These are phyloP conservation scores for Acer yangbiense DNA, from an alignment of 345 rosid genomes.

Conservation along the genomic window DNA sequence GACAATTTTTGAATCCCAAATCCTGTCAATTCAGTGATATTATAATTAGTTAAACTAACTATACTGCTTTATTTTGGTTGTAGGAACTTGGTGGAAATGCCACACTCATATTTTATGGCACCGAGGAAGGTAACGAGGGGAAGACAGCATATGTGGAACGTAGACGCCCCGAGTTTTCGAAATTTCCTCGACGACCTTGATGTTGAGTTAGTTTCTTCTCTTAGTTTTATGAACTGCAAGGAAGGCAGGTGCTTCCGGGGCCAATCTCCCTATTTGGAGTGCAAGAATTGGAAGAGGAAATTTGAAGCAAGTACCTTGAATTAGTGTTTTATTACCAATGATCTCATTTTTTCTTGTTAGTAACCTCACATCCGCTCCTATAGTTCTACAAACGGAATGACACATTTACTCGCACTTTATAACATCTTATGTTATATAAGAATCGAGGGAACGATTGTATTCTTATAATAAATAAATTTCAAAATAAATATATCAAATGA, in stretches of 20 bases:
- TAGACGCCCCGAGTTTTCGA: conserved; percentile 79
- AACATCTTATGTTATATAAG: too few species aligned
- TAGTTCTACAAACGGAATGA: too few species aligned
- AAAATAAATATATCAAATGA: too few species aligned
- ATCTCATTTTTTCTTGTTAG: too few species aligned
- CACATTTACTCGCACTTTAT: too few species aligned
- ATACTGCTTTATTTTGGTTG: neutral
- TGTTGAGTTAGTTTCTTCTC: neutral
- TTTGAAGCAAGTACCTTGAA: neutral
- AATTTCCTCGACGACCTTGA: conserved; percentile 70
- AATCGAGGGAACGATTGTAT: too few species aligned
- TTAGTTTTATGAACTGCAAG: neutral
- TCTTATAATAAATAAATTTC: too few species aligned
- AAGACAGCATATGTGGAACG: conserved; percentile 72
- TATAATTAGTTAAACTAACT: neutral
- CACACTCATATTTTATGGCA: conserved; percentile 83
- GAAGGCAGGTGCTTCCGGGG: neutral
- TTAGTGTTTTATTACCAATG: too few species aligned
- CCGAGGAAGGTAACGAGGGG: conserved; percentile 86
- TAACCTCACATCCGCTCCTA: too few species aligned
- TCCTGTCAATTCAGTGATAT: neutral
- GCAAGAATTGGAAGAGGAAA: neutral
- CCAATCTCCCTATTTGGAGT: neutral
- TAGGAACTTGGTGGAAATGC: conserved; percentile 89
- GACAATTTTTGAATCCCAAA: neutral